Evolutionary conservation across 345 rosid genomes (phyloP).

Genomic region (Acer negundo): DNA sequence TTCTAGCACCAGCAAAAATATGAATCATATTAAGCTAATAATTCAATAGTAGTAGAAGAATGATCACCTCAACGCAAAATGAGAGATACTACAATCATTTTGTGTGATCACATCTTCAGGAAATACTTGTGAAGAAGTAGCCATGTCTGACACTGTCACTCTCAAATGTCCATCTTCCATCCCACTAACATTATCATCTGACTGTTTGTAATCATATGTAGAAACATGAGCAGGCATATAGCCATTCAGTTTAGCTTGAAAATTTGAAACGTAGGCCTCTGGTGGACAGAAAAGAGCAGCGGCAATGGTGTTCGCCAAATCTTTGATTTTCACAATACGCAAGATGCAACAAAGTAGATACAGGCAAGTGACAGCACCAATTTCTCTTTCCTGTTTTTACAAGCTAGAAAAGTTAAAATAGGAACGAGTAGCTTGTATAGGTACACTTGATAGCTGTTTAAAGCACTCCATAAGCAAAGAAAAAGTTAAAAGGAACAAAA

Average conservation of each 20-base stretch:
- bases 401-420: constrained; percentile 30
- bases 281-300: constrained; percentile 80
- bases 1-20: neutral
- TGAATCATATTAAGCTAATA: neutral
- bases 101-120: constrained; percentile 33
- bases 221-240: constrained; percentile 37
- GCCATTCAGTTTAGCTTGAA: constrained; percentile 62
- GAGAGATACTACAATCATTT: constrained; percentile 35
- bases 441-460: constrained; percentile 1
- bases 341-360: constrained; percentile 94
- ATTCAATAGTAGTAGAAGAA: neutral
- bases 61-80: constrained; percentile 57
- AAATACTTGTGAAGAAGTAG: constrained; percentile 43
- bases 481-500: constrained; percentile 8
- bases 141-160: constrained; percentile 32
- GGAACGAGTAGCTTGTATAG: neutral
- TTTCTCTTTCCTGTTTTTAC: constrained; percentile 57
- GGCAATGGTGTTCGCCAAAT: constrained; percentile 90
- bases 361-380: constrained; percentile 78
- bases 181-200: constrained; percentile 29
- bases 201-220: constrained; percentile 40
- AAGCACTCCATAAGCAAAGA: neutral
- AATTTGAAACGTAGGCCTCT: constrained; percentile 53
- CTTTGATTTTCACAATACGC: constrained; percentile 93
- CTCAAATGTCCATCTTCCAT: constrained; percentile 41